Evolutionary conservation across 768 basidiomycete genomes (phyloP).

Genomic region (Ramaria sp.): DNA sequence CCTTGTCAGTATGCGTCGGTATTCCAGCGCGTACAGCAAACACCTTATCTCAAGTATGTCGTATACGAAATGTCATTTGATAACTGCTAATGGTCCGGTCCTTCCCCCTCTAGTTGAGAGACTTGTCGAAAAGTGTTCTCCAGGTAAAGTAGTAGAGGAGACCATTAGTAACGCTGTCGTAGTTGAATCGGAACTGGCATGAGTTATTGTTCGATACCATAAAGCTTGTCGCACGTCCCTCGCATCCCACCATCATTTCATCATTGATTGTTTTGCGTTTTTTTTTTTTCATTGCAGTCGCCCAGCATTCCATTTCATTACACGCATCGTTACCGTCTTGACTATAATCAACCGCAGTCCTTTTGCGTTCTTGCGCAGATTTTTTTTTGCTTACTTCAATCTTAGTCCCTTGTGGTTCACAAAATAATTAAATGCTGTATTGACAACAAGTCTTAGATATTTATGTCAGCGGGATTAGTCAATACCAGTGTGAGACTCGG

Average conservation of each 20-base stretch:
- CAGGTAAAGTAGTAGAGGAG: conserved; percentile 1
- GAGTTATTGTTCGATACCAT: conserved; percentile 21
- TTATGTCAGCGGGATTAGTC: background rate
- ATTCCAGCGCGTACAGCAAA: conserved; percentile 65
- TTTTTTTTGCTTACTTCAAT: conserved; percentile 11
- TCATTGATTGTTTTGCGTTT: conserved; percentile 3
- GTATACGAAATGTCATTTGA: background rate
- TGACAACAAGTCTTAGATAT: conserved; percentile 12
- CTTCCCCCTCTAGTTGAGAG: conserved; percentile 45
- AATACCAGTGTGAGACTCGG: no score
- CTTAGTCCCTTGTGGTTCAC: background rate
- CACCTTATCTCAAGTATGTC: conserved; percentile 69
- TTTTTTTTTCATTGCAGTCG: conserved; percentile 3
- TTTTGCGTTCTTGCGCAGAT: background rate
- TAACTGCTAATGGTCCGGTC: background rate
- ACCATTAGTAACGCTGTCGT: background rate
- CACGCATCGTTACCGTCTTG: conserved; percentile 17
- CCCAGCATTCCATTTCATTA: conserved; percentile 17
- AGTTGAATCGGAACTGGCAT: conserved; percentile 11
- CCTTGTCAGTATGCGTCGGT: conserved; percentile 57
- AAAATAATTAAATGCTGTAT: background rate
- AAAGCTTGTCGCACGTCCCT: background rate
- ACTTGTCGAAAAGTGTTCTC: conserved; percentile 42
- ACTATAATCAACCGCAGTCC: conserved; percentile 29
- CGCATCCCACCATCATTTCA: background rate